A percentile compares a stretch with the other conserved stretches of the same genome.
These are phyloP conservation scores for Eucalyptus sp. DNA, from an alignment of 345 rosid genomes.

Conservation along the genomic window DNA sequence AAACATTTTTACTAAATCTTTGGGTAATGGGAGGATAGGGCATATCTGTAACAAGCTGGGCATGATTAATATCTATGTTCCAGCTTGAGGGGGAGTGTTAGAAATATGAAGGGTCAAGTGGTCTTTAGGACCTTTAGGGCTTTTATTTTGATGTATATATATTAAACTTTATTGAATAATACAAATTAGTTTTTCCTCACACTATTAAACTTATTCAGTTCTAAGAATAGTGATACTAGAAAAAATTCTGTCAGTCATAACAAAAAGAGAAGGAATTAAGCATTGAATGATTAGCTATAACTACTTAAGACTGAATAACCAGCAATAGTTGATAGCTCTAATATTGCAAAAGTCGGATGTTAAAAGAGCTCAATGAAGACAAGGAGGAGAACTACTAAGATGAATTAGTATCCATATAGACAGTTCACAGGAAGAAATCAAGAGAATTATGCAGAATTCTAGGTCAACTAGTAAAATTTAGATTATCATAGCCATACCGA, in stretches of 20 bases:
- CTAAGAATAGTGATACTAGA: background rate
- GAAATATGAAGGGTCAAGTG: too few species aligned
- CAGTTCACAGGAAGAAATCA: background rate
- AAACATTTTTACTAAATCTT: too few species aligned
- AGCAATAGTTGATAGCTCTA: background rate
- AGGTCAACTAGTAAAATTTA: background rate
- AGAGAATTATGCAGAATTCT: background rate
- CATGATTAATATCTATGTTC: too few species aligned
- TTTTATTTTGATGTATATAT: too few species aligned
- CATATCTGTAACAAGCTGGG: too few species aligned
- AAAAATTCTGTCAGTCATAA: background rate
- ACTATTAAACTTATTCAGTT: background rate
- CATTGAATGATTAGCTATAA: background rate
- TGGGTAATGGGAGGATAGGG: too few species aligned
- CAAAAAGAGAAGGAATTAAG: background rate
- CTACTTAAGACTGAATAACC: background rate
- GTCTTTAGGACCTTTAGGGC: too few species aligned
- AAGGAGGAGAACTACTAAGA: background rate
- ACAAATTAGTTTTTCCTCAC: too few species aligned
- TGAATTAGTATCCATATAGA: background rate
- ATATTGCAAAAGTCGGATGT: background rate
- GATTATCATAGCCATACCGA: slow-evolving; percentile 7
- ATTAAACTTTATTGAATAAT: too few species aligned
- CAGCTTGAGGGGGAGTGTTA: too few species aligned
- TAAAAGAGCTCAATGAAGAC: background rate